These are phyloP conservation scores for Exserohilum turcica DNA, from an alignment of 2,329 filamentous ascomycete genomes.

Conservation along the genomic window DNA sequence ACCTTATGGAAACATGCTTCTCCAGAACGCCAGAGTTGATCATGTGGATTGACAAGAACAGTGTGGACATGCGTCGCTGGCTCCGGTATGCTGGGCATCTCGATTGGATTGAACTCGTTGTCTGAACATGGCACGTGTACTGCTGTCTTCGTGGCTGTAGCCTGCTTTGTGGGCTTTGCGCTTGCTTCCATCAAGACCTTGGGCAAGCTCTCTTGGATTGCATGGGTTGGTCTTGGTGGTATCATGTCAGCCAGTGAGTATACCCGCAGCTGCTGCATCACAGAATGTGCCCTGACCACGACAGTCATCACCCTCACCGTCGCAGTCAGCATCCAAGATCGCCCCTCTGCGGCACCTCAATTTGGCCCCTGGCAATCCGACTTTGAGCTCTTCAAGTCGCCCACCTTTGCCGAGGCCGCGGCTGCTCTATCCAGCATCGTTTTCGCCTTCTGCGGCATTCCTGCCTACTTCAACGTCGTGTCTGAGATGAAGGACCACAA, in stretches of 20 bases:
- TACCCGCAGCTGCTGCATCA: not conserved
- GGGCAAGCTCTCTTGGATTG: conserved; percentile 31
- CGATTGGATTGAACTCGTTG: conserved; percentile 53
- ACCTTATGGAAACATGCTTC: conserved; percentile 7
- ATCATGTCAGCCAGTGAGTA: conserved; percentile 29
- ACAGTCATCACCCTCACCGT: conserved; percentile 34
- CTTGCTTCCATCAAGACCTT: conserved; percentile 52
- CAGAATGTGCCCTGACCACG: not conserved
- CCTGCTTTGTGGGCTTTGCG: conserved; percentile 59
- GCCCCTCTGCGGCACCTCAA: conserved; percentile 30
- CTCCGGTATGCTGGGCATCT: conserved; percentile 66
- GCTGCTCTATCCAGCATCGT: conserved; percentile 31
- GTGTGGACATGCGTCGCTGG: conserved; percentile 65
- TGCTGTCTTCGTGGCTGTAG: conserved; percentile 67
- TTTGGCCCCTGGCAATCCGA: conserved; percentile 29
- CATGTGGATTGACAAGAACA: conserved; percentile 5
- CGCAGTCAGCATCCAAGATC: conserved; percentile 33
- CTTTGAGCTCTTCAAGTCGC: conserved; percentile 23
- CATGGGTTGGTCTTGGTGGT: conserved; percentile 30
- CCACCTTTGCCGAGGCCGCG: conserved; percentile 24
- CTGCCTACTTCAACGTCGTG: conserved; percentile 71
- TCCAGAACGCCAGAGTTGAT: conserved; percentile 15
- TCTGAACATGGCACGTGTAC: conserved; percentile 66
- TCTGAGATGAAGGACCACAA: conserved; percentile 66
- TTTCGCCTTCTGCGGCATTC: conserved; percentile 57